phyloP scores from a whole-genome alignment of 805 yeast genomes.

The Saturnispora sanitii region DNA sequence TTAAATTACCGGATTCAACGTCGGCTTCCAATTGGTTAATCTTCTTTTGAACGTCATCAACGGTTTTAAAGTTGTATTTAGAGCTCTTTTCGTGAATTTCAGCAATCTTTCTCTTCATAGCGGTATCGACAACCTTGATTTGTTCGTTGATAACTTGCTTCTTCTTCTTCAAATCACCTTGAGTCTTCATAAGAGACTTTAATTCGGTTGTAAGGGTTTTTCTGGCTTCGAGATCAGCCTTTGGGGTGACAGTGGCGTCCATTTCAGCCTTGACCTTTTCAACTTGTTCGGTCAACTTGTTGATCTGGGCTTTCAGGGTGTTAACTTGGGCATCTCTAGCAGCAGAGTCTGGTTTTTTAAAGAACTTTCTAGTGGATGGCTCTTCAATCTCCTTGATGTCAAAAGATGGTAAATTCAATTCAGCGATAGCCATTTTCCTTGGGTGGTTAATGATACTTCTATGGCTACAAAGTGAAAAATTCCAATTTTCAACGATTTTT shows the following conservation, averaged over 20 bases:
- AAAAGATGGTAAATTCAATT: conserved; percentile 6
- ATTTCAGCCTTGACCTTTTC: conserved; percentile 45
- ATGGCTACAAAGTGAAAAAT: too few relatives aligned
- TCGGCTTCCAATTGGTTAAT: conserved; percentile 56
- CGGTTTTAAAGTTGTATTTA: conserved; percentile 57
- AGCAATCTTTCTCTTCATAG: conserved; percentile 60
- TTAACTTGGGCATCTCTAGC: conserved; percentile 51
- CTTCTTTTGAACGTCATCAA: conserved; percentile 60
- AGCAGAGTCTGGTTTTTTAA: conserved; percentile 67
- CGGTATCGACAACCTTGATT: conserved; percentile 59
- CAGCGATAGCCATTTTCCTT: conserved; percentile 3
- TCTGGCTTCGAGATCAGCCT: conserved; percentile 42
- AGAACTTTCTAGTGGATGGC: conserved; percentile 36
- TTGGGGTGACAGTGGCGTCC: conserved; percentile 41
- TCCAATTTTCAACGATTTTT: conserved; percentile 6
- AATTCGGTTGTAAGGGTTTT: conserved; percentile 37
- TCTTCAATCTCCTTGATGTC: conserved; percentile 16
- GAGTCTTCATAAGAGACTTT: conserved; percentile 34
- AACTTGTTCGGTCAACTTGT: conserved; percentile 48
- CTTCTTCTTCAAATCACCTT: conserved; percentile 26
- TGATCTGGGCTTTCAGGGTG: conserved; percentile 49
- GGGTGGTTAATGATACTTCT: not conserved
- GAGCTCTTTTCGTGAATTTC: conserved; percentile 67
- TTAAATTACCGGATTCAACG: conserved; percentile 69
- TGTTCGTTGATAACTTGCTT: conserved; percentile 40